A percentile compares a stretch with the other conserved stretches of the same genome.
These are phyloP conservation scores for Aspergillus heteromorphus DNA, from an alignment of 495 filamentous ascomycete genomes.

Conservation along the genomic window DNA sequence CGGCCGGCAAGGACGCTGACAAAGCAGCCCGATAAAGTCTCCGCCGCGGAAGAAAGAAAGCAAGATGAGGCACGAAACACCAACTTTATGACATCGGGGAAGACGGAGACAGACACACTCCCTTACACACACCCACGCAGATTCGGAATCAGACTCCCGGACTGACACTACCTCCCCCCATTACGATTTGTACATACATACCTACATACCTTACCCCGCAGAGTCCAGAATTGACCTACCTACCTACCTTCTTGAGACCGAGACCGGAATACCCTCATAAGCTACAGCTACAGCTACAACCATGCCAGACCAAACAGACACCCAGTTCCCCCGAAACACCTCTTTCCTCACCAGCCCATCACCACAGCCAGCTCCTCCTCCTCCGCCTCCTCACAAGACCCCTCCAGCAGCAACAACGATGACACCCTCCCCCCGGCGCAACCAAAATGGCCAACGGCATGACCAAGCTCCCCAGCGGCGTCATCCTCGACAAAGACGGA, in stretches of 20 bases:
- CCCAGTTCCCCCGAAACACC: not conserved
- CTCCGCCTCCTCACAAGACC: slow-evolving; percentile 20
- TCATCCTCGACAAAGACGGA: slow-evolving; percentile 85
- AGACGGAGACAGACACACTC: not conserved
- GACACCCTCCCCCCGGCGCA: not conserved
- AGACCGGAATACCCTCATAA: not conserved
- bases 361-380: slow-evolving; percentile 14
- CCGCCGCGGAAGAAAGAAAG: too few relatives aligned
- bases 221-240: not conserved
- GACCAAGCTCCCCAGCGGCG: slow-evolving; percentile 62
- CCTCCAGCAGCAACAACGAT: not conserved
- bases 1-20: slow-evolving; percentile 2
- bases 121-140: too few relatives aligned
- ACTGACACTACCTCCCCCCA: too few relatives aligned
- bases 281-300: not conserved
- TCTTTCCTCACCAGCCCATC: slow-evolving; percentile 19
- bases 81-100: not conserved
- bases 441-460: slow-evolving; percentile 56
- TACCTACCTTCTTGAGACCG: not conserved
- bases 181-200: not conserved
- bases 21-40: slow-evolving; percentile 10
- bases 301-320: slow-evolving; percentile 1
- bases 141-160: too few relatives aligned
- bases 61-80: not conserved
- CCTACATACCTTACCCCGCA: too few relatives aligned